Evolutionary conservation across 805 yeast genomes (phyloP).

Genomic region (Pichia gijzeniarum): DNA sequence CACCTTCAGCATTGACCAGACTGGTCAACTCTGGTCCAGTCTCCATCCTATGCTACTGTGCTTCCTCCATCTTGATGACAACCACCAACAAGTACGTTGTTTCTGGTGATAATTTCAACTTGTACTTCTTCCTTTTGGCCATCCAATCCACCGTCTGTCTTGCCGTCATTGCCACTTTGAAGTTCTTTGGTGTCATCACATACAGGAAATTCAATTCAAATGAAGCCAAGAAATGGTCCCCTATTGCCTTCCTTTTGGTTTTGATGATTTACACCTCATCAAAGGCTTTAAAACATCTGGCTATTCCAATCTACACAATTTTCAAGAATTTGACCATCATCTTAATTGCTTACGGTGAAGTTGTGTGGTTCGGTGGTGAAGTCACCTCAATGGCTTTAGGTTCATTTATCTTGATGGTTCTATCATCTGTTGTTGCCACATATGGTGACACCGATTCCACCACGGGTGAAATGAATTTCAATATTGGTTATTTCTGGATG

Average conservation of each 20-base stretch:
- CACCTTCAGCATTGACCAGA: constrained; percentile 16
- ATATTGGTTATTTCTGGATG: constrained; percentile 96
- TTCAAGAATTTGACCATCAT: constrained; percentile 97
- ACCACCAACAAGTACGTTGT: constrained; percentile 95
- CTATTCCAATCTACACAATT: constrained; percentile 95
- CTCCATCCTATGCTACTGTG: constrained; percentile 80
- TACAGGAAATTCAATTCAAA: constrained; percentile 79
- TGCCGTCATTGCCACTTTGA: constrained; percentile 63
- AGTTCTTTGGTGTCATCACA: constrained; percentile 67
- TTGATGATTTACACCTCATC: constrained; percentile 94
- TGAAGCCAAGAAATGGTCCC: constrained; percentile 95
- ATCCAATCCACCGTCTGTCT: constrained; percentile 85
- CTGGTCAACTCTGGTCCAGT: constrained; percentile 52
- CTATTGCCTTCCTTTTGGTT: constrained; percentile 84
- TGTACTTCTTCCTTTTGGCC: constrained; percentile 85
- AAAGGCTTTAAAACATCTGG: constrained; percentile 84
- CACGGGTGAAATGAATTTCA: constrained; percentile 36
- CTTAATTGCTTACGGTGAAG: constrained; percentile 97
- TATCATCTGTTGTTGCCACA: constrained; percentile 94
- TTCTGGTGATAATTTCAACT: constrained; percentile 59
- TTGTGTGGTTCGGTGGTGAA: constrained; percentile 89
- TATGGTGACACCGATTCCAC: constrained; percentile 53
- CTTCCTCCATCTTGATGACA: constrained; percentile 94
- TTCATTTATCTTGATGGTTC: constrained; percentile 85
- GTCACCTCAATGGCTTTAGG: constrained; percentile 87